Evolutionary conservation across 805 yeast genomes (phyloP), one percentile per base, ranked within the genome.

Genomic region (Groenewaldozyma tartarivorans): DNA sequence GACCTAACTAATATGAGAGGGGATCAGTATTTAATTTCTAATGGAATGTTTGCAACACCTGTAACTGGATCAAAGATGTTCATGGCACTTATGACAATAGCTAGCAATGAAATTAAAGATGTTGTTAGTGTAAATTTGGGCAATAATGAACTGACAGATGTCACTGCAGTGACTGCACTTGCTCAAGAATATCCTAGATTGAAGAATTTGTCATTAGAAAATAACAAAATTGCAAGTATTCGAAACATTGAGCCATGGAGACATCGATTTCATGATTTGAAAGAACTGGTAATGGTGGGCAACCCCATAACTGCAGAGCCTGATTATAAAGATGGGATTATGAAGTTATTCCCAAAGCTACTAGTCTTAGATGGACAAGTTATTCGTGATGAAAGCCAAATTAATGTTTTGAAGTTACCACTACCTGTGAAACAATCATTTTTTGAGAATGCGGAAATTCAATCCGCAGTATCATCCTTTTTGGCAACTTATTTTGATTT

Each of bases 21-120:
- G 31, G 97, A 85, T 56, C 79, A 72, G 22, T 66, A 62, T 7
- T 65, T 90, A 32, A 63, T 60, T 9, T 62, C 69, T 16, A 71
- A 70, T 45, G 94, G 95, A 0, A 66, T 85, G 39, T 77, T 87
- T 46, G 71, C 74, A 13, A 63, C 77, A 3, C 64, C 72, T 13
- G 61, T 76, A 7, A 76, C 84, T 1, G 71, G 79, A 26, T 71
- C 88, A 11, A 92, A 90, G 60, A 79, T 87, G 72, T 86, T 90
- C 58, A 81, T 86, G 7, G 97, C 97, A 1, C 63, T 92, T 48
- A 75, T 90, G 81, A 83, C 81, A 56, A 61, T 90, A 5, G 95
- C 95, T 1, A 74, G 74, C 40, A 76, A 74, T 5, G 21, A 36
- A 20, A 57, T 58, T 1, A 52, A 62, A 19, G 56, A 56, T 5